Base-by-base conservation (phyloP, 2,329 filamentous ascomycete genomes). In the Immersiporthe knoxdaviesiana region DNA sequence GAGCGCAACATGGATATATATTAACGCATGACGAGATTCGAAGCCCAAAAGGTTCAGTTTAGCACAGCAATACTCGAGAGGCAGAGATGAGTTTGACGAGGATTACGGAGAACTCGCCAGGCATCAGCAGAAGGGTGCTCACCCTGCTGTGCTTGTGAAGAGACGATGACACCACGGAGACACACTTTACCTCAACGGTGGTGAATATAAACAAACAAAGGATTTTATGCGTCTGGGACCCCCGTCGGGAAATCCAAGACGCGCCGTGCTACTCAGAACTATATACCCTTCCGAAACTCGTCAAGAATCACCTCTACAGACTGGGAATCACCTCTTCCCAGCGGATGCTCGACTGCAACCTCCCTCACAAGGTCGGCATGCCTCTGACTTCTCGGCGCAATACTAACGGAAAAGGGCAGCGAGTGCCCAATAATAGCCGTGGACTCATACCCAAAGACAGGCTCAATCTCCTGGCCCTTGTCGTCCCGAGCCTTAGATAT, bases 351-450 rank as follows among this genome's bases (percentile, higher is more conserved):
- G 4, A 10, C 24, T 10, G 16, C 35, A 3, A 37, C 2, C 12
- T 27, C 41, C 21, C 50, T 18, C 6, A 63, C 37, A 32, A 58
- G 21, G 21, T 30, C 47, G 3, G 12, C 44, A 11, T 24, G 4
- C 16, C 10, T 14, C 50, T 58, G 12, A 5, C 50, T 37, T 44
- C 66, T 44, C 47, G 59, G 47, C 14, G 6, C 12, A 12, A 63
- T 32, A 5, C 8, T 32, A 5, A 67, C 66, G 27, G 60, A 63
- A 30, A 68, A 64, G 0, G 60, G 60, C 6, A 68, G 35, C n/a
- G 47, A 37, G 12, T 2, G 21, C 2, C 47, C 37, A 21, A 68
- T 21, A 4, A 62, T 37, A 11, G 47, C 60, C 21, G 59, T 39
- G 6, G 66, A 8, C 4, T 62, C 50, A 5, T 63, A 11, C 2